Base-by-base conservation (phyloP, 306 rosid genomes). In the Begonia fuchsioides region DNA sequence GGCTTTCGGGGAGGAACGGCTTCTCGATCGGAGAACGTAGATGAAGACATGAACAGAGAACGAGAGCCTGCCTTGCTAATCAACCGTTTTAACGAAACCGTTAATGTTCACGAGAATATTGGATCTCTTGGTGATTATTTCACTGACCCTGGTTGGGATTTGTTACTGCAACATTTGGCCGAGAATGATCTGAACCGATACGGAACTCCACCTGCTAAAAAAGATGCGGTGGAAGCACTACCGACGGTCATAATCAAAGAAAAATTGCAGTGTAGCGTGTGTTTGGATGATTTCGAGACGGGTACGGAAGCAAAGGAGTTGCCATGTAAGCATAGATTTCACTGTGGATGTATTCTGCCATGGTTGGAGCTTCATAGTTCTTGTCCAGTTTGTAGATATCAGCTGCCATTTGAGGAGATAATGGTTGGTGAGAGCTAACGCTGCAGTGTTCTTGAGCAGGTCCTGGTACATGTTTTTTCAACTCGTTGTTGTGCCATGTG, bases 361-460 rank as follows among this genome's bases (percentile, higher is more conserved):
- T 84, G 94, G 94, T 67, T 84, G 53, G 92, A 80, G 61, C 86
- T 83, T 60, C 94, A 79, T 65, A 79, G 86, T 68, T 83, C 88
- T 18, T 83, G 94, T 59, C 92, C 94, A 10, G 86, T 80, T 49
- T 84, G 94, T 68, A 68, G 87, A 76, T 75, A 57, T 67, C 87
- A 76, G 54, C 53, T 85, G 71, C 82, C 78, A 32, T 47, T 56
- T 5, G 74, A 68, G 59, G 95, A 78, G 58, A 51, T 77, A 57
- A 84, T 80, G 63, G 35, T 26, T 5, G 35, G 35, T n/a, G n/a
- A n/a, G n/a, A n/a, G n/a, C n/a, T n/a, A n/a, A n/a, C n/a, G n/a
- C n/a, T n/a, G n/a, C n/a, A n/a, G n/a, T n/a, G n/a, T n/a, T n/a
- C n/a, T n/a, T n/a, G n/a, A n/a, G n/a, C n/a, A n/a, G n/a, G n/a